Conservation (phyloP, 2,329 filamentous ascomycete species). For the Ceratocystiopsis minuta region DNA sequence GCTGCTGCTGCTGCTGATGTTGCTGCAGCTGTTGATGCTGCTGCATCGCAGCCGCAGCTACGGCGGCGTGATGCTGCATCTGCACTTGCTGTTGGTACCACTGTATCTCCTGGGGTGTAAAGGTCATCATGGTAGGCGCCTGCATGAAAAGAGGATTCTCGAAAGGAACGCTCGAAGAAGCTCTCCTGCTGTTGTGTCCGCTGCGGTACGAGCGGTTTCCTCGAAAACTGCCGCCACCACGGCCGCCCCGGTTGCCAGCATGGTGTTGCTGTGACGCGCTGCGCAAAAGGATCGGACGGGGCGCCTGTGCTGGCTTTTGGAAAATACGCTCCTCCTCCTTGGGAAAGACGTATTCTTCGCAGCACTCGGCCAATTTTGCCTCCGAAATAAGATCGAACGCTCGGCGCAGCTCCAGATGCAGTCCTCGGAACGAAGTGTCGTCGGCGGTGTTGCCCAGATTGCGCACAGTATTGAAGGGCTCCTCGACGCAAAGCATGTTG, state of each 20-base stretch:
- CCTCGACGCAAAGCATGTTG: constrained; percentile 83
- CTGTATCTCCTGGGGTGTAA: constrained; percentile 27
- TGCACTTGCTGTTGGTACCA: constrained; percentile 30
- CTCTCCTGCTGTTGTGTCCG: constrained; percentile 28
- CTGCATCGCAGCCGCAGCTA: background rate
- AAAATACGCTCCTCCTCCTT: constrained; percentile 55
- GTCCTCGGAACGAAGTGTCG: constrained; percentile 78
- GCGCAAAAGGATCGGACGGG: constrained; percentile 37
- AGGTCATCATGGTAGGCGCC: constrained; percentile 18
- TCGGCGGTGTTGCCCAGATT: constrained; percentile 95
- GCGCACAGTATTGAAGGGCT: constrained; percentile 78
- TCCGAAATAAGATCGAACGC: constrained; percentile 71
- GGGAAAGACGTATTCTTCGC: constrained; percentile 75
- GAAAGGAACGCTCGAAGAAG: constrained; percentile 35
- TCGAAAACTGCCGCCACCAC: constrained; percentile 29
- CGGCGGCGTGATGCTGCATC: constrained; percentile 11
- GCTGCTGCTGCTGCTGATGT: constrained; percentile 21
- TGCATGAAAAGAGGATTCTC: constrained; percentile 27
- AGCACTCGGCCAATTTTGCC: constrained; percentile 65
- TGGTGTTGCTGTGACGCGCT: constrained; percentile 41
- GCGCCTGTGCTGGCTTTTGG: constrained; percentile 34
- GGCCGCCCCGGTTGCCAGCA: constrained; percentile 25
- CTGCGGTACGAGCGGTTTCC: constrained; percentile 29
- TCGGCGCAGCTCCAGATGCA: constrained; percentile 75
- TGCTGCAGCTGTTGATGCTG: constrained; percentile 26